Evolutionary conservation across 2,329 filamentous ascomycete genomes (phyloP).

Genomic region (Biscogniauxia marginata): DNA sequence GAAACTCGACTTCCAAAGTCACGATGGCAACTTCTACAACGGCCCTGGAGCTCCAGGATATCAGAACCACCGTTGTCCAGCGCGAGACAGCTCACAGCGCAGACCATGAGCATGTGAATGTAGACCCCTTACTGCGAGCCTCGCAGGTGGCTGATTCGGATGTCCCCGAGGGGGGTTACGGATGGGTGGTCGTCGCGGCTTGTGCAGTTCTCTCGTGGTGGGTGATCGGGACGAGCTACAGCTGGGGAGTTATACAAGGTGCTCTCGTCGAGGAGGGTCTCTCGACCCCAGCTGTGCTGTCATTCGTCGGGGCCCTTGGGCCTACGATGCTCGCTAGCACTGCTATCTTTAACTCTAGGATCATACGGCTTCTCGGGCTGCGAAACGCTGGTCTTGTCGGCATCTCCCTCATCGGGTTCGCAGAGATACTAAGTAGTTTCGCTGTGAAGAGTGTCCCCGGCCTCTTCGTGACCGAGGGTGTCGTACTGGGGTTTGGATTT

Average conservation of each 20-base stretch:
- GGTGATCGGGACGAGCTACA: conserved; percentile 19
- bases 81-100: conserved; percentile 10
- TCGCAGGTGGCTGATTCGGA: conserved; percentile 19
- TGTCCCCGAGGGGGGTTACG: conserved; percentile 22
- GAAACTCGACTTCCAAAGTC: too few relatives aligned
- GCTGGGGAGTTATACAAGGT: conserved; percentile 17
- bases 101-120: neutral
- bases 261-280: conserved; percentile 16
- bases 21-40: conserved; percentile 16
- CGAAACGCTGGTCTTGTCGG: conserved; percentile 16
- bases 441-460: conserved; percentile 34
- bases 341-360: conserved; percentile 13
- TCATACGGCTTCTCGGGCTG: conserved; percentile 14
- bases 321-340: conserved; percentile 13
- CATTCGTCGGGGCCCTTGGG: conserved; percentile 18
- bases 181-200: conserved; percentile 17
- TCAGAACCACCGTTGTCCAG: conserved; percentile 3
- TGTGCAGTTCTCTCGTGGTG: conserved; percentile 20
- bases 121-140: conserved; percentile 16
- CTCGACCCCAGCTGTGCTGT: conserved; percentile 13
- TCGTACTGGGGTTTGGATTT: conserved; percentile 15
- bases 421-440: conserved; percentile 30
- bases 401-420: conserved; percentile 10
- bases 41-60: conserved; percentile 10
- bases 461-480: conserved; percentile 33